Evolutionary conservation across 768 basidiomycete genomes (phyloP).

Genomic region (Agrocybe chaxingu): DNA sequence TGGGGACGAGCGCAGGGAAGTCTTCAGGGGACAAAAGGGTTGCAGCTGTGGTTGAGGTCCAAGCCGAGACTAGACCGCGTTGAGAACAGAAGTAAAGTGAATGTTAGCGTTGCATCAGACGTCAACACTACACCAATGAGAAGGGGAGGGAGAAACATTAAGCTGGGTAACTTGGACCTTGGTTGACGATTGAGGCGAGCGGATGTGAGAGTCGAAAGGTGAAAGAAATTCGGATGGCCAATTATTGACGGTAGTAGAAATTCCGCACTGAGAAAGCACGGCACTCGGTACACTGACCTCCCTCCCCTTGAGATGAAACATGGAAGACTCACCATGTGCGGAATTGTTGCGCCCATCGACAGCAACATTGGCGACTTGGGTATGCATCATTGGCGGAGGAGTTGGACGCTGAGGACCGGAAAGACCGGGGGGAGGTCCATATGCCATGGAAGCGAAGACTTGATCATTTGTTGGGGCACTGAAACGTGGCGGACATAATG

Average conservation of each 20-base stretch:
- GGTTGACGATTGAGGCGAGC: constrained; percentile 24
- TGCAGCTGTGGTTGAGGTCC: constrained; percentile 48
- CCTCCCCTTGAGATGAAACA: constrained; percentile 63
- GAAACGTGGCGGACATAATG: constrained; percentile 75
- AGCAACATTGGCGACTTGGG: constrained; percentile 16
- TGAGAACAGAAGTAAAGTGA: constrained; percentile 34
- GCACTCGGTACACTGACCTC: constrained; percentile 86
- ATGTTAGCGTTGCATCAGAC: constrained; percentile 53
- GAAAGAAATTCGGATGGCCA: constrained; percentile 34
- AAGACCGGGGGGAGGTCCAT: constrained; percentile 71
- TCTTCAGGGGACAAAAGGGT: constrained; percentile 63
- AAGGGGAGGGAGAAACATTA: constrained; percentile 44
- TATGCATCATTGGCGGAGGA: constrained; percentile 17
- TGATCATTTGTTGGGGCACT: constrained; percentile 35
- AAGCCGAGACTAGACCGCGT: constrained; percentile 36
- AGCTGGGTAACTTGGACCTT: constrained; percentile 21
- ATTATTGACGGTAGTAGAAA: constrained; percentile 71
- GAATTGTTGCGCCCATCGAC: constrained; percentile 33
- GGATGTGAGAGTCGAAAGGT: constrained; percentile 15
- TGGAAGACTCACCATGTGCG: constrained; percentile 66
- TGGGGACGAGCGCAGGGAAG: constrained; percentile 66
- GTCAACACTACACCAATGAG: constrained; percentile 42
- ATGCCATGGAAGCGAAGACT: constrained; percentile 30
- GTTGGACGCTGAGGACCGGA: constrained; percentile 35
- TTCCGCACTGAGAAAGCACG: constrained; percentile 89